These are phyloP conservation scores for Spathaspora sp. DNA, from an alignment of 1,139 yeast species.

Conservation along the genomic window DNA sequence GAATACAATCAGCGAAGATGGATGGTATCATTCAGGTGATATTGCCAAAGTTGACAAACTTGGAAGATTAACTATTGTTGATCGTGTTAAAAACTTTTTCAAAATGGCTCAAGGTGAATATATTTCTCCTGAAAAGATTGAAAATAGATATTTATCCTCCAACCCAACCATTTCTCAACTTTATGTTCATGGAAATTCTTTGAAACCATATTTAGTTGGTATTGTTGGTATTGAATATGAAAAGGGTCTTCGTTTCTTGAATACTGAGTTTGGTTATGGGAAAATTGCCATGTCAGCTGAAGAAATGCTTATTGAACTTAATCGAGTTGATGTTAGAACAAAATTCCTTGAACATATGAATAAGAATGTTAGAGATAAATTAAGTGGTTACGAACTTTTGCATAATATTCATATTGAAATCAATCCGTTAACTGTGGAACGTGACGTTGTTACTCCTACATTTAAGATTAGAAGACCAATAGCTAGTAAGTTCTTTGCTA, in stretches of 20 bases:
- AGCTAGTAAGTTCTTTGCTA: constrained; percentile 30
- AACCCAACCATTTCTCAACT: constrained; percentile 30
- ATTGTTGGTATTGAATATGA: constrained; percentile 50
- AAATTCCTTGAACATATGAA: constrained; percentile 25
- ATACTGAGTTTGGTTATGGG: constrained; percentile 17
- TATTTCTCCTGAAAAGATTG: constrained; percentile 37
- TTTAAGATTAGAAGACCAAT: constrained; percentile 33
- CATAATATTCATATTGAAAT: constrained; percentile 35
- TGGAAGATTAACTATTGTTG: constrained; percentile 32
- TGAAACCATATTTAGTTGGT: constrained; percentile 57
- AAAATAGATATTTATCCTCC: constrained; percentile 29
- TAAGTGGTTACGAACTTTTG: constrained; percentile 31
- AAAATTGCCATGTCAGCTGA: constrained; percentile 16
- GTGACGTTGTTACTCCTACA: constrained; percentile 42
- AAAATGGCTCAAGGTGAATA: constrained; percentile 42
- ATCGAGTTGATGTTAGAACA: constrained; percentile 25
- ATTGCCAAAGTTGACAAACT: constrained; percentile 29
- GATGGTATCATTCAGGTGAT: constrained; percentile 42
- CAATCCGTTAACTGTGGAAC: constrained; percentile 37
- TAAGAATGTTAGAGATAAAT: constrained; percentile 19
- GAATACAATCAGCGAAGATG: constrained; percentile 20
- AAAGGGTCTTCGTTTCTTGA: constrained; percentile 20
- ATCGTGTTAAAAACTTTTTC: constrained; percentile 41
- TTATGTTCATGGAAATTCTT: constrained; percentile 54
- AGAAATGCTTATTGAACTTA: constrained; percentile 25